A percentile compares a stretch with the other conserved stretches of the same genome.
Evolutionary conservation across 495 filamentous ascomycete species (phyloP).

Genomic region (Clavariopsis aquatica): DNA sequence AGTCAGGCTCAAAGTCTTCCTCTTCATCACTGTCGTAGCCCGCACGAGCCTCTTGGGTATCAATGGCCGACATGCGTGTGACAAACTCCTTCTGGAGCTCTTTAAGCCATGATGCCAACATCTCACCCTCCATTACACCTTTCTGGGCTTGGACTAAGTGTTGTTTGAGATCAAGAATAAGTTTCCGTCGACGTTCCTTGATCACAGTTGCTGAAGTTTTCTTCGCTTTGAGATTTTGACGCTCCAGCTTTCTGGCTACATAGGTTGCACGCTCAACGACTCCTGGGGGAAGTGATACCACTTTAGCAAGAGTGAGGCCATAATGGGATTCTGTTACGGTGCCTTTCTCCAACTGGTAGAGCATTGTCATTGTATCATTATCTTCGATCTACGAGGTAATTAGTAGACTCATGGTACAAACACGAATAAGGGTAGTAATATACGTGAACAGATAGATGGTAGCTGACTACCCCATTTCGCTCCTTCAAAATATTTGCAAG

Average conservation of each 20-base stretch:
- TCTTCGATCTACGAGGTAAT: slow-evolving; percentile 36
- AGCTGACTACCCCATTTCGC: slow-evolving; percentile 71
- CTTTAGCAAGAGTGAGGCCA: slow-evolving; percentile 72
- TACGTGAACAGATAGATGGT: slow-evolving; percentile 77
- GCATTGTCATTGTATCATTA: slow-evolving; percentile 68
- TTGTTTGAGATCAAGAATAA: slow-evolving; percentile 74
- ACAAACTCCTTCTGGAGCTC: slow-evolving; percentile 78
- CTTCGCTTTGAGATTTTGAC: slow-evolving; percentile 56
- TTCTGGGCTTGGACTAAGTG: slow-evolving; percentile 69
- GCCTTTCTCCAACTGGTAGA: slow-evolving; percentile 76
- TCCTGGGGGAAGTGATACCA: slow-evolving; percentile 68
- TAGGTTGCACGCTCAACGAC: slow-evolving; percentile 68
- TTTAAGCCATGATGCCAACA: slow-evolving; percentile 64
- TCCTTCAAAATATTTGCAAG: slow-evolving; percentile 74
- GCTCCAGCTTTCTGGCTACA: slow-evolving; percentile 63
- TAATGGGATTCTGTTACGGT: slow-evolving; percentile 73
- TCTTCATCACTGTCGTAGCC: slow-evolving; percentile 22
- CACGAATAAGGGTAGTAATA: neutral
- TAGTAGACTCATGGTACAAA: neutral
- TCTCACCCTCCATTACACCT: slow-evolving; percentile 66
- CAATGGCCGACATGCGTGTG: slow-evolving; percentile 65
- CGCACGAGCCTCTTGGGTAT: slow-evolving; percentile 41
- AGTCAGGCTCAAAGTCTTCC: too few species aligned
- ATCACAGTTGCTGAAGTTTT: slow-evolving; percentile 57
- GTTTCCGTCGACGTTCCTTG: slow-evolving; percentile 63